Conservation (phyloP, 768 basidiomycete genomes). For the Clavaria fumosa region DNA sequence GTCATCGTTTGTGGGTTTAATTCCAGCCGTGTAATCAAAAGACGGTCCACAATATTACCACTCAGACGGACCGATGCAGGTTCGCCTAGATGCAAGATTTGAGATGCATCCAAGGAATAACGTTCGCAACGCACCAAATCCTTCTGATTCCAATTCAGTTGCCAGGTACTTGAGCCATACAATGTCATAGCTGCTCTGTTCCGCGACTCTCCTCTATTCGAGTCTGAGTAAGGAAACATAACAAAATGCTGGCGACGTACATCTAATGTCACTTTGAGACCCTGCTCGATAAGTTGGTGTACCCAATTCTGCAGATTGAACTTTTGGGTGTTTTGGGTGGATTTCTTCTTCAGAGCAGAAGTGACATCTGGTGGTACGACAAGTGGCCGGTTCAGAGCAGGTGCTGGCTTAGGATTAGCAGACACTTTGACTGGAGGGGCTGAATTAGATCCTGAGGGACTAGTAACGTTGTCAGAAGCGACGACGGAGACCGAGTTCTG, state of each 20-base stretch:
- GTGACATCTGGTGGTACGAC: conserved; percentile 10
- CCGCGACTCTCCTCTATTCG: conserved; percentile 39
- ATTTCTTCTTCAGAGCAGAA: conserved; percentile 27
- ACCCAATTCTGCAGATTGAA: conserved; percentile 59
- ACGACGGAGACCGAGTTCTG: conserved; percentile 30
- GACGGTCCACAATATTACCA: conserved; percentile 52
- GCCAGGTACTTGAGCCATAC: conserved; percentile 76
- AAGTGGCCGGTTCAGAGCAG: too few species aligned
- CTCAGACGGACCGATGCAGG: conserved; percentile 29
- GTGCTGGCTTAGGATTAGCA: conserved; percentile 13
- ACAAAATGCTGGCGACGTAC: conserved; percentile 28
- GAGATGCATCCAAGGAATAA: neutral
- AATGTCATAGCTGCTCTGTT: conserved; percentile 44
- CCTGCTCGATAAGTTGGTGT: conserved; percentile 43
- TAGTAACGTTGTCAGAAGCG: conserved; percentile 23
- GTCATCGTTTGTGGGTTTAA: conserved; percentile 57
- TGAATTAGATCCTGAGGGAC: too few species aligned
- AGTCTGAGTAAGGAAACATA: too few species aligned
- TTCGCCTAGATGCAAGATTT: conserved; percentile 6
- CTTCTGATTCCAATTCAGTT: conserved; percentile 51
- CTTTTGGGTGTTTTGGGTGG: conserved; percentile 24
- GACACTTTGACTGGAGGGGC: too few species aligned
- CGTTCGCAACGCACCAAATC: conserved; percentile 23
- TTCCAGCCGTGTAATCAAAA: conserved; percentile 75
- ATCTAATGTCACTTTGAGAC: conserved; percentile 69